These are phyloP conservation scores for Hamamelis virginiana DNA, from an alignment of 164 flowering plant species.

Conservation along the genomic window DNA sequence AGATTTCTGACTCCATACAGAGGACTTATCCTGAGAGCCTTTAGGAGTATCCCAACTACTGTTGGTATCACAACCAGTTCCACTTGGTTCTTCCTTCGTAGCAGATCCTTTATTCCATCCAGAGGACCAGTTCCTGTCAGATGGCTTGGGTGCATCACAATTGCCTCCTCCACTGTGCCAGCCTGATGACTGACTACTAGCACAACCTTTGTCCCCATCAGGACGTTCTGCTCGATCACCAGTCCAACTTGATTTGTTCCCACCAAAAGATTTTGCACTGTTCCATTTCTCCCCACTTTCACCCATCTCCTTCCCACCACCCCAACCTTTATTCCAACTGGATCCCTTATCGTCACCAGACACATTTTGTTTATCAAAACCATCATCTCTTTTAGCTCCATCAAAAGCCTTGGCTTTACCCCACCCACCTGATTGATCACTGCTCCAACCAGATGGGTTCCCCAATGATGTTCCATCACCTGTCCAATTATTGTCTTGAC, in stretches of 20 bases:
- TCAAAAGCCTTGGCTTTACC: slow-evolving; percentile 8
- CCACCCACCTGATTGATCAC: slow-evolving; percentile 11
- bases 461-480: slow-evolving; percentile 1
- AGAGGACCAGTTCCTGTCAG: not conserved
- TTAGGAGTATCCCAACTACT: not conserved
- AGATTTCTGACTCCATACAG: not conserved
- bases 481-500: not conserved
- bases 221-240: too few species aligned
- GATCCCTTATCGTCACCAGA: slow-evolving; percentile 14
- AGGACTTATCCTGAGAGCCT: not conserved
- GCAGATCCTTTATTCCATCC: slow-evolving; percentile 1
- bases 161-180: not conserved
- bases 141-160: not conserved
- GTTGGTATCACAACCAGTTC: not conserved
- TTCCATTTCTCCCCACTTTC: slow-evolving; percentile 9
- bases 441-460: slow-evolving; percentile 11
- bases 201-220: too few species aligned
- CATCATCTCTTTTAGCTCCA: slow-evolving; percentile 12
- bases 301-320: slow-evolving; percentile 6
- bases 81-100: not conserved
- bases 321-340: slow-evolving; percentile 19
- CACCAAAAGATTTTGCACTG: not conserved
- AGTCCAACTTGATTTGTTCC: too few species aligned
- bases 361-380: slow-evolving; percentile 17
- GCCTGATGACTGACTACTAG: too few species aligned